A percentile compares a stretch with the other conserved stretches of the same genome.
Evolutionary conservation across 352 stramenopile genomes (phyloP).

Genomic region (Globisporangium alternatum): DNA sequence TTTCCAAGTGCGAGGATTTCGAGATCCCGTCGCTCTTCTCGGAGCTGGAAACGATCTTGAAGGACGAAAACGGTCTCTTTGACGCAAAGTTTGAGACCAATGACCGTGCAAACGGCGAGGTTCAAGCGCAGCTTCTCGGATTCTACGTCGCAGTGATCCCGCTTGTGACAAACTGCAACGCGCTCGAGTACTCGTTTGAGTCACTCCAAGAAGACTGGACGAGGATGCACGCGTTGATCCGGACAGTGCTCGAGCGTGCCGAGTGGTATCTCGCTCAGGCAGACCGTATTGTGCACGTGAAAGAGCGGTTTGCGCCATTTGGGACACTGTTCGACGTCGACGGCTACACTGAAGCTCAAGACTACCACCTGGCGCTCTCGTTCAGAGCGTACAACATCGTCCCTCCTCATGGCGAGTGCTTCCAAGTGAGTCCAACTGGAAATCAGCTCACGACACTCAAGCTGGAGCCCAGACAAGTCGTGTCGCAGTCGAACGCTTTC

Average conservation of each 20-base stretch:
- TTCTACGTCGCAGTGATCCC: conserved; percentile 51
- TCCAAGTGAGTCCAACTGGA: conserved; percentile 16
- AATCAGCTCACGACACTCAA: conserved; percentile 14
- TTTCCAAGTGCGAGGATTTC: conserved; percentile 48
- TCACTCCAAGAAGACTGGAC: conserved; percentile 33
- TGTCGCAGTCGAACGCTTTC: conserved; percentile 20
- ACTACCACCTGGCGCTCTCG: conserved; percentile 25
- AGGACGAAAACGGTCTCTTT: conserved; percentile 35
- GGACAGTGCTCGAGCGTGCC: conserved; percentile 19
- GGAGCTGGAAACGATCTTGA: conserved; percentile 43
- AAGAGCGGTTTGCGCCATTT: conserved; percentile 35
- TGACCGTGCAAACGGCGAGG: conserved; percentile 24
- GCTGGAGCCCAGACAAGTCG: conserved; percentile 8
- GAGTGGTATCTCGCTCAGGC: conserved; percentile 30
- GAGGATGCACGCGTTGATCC: conserved; percentile 24
- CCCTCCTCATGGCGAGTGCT: conserved; percentile 33
- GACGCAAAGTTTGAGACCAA: conserved; percentile 27
- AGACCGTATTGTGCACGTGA: conserved; percentile 29
- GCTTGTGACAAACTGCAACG: conserved; percentile 45
- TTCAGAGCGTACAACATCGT: conserved; percentile 37
- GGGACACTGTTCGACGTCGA: conserved; percentile 23
- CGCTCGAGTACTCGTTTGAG: conserved; percentile 44
- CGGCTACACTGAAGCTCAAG: conserved; percentile 9
- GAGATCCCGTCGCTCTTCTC: conserved; percentile 38
- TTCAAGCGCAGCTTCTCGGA: conserved; percentile 30